Percentiles rank a stretch among this genome's conserved stretches.
Evolutionary conservation across 352 stramenopile species (phyloP).

Genomic region (Phytophthora pseudosyringae): DNA sequence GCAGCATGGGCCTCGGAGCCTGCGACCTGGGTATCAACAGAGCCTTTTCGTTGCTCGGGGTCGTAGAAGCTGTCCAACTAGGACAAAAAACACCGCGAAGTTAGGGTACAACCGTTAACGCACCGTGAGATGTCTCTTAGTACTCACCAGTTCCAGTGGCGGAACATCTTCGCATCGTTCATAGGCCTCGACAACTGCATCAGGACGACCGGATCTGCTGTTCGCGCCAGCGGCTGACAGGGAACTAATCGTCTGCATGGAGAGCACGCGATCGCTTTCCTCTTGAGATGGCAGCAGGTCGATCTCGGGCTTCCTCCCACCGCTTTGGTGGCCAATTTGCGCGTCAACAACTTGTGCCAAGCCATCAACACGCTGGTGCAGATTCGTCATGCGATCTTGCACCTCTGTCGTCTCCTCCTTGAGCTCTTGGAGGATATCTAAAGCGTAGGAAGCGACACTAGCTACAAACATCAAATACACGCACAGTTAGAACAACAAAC

Average conservation of each 20-base stretch:
- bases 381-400: constrained; percentile 31
- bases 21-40: too few relatives aligned
- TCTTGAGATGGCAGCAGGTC: constrained; percentile 25
- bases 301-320: background rate
- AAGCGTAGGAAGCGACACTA: constrained; percentile 50
- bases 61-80: constrained; percentile 52
- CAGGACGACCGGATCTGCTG: constrained; percentile 14
- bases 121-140: too few relatives aligned
- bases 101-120: background rate
- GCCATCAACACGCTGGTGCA: constrained; percentile 41
- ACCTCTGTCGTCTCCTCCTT: constrained; percentile 43
- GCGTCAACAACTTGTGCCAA: constrained; percentile 40
- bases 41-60: background rate
- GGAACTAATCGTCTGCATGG: constrained; percentile 34
- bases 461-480: constrained; percentile 34
- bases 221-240: constrained; percentile 21
- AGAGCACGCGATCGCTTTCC: constrained; percentile 32
- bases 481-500: background rate
- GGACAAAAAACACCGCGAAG: background rate
- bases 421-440: constrained; percentile 63
- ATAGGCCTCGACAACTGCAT: constrained; percentile 35
- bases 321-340: constrained; percentile 7
- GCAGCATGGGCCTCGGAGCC: background rate
- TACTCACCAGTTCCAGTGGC: constrained; percentile 48
- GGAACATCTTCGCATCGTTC: constrained; percentile 48